Conservation (phyloP, 2,329 filamentous ascomycete genomes). For the Colletotrichum musicola region DNA sequence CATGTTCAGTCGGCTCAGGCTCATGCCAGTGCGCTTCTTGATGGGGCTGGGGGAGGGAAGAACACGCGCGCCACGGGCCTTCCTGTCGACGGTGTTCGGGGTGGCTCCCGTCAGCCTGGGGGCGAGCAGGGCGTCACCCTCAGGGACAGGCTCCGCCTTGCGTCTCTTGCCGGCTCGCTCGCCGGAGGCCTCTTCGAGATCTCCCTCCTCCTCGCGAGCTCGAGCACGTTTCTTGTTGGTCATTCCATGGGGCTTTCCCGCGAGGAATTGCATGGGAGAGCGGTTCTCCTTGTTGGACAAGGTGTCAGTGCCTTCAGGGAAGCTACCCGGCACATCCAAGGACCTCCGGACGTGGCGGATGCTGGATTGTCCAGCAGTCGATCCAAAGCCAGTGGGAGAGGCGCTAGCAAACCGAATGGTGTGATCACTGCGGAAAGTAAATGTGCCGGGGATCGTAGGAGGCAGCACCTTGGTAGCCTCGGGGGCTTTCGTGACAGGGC, state of each 20-base stretch:
- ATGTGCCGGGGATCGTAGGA: constrained; percentile 66
- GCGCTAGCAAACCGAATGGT: constrained; percentile 69
- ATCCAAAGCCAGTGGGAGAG: constrained; percentile 66
- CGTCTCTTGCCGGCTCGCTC: constrained; percentile 70
- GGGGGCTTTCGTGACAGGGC: constrained; percentile 33
- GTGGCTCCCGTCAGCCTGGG: constrained; percentile 58
- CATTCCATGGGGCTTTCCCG: constrained; percentile 71
- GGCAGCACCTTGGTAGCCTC: constrained; percentile 45
- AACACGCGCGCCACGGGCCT: constrained; percentile 47
- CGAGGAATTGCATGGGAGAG: constrained; percentile 53
- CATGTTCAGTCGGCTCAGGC: constrained; percentile 71
- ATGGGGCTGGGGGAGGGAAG: constrained; percentile 54
- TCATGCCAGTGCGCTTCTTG: constrained; percentile 67
- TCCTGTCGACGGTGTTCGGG: constrained; percentile 51
- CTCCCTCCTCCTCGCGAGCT: constrained; percentile 68
- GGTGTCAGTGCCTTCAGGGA: constrained; percentile 52
- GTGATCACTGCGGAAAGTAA: constrained; percentile 75
- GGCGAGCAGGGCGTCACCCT: constrained; percentile 66
- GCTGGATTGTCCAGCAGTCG: constrained; percentile 69
- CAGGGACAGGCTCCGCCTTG: constrained; percentile 61
- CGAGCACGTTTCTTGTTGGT: constrained; percentile 75
- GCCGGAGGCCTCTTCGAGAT: constrained; percentile 68
- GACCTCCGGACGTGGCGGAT: constrained; percentile 71
- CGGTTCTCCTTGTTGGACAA: constrained; percentile 69
- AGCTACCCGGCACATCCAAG: constrained; percentile 67